These are phyloP conservation scores for Scortechinia acanthostroma DNA, from an alignment of 2,329 filamentous ascomycete genomes.

Conservation along the genomic window DNA sequence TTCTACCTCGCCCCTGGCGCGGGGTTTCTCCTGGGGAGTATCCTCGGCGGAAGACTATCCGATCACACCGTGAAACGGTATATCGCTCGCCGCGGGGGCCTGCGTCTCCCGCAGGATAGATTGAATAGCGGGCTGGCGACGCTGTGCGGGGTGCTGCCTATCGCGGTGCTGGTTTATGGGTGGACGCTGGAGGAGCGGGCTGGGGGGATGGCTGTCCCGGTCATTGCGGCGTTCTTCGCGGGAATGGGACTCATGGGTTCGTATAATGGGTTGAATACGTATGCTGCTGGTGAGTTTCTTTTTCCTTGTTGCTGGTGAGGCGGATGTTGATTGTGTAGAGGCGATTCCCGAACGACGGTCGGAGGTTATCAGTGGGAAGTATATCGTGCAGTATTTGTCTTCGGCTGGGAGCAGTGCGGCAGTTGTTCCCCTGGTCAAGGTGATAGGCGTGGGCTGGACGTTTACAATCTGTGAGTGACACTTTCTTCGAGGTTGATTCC, in stretches of 20 bases:
- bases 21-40: slow-evolving; percentile 63
- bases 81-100: slow-evolving; percentile 47
- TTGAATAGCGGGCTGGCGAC: slow-evolving; percentile 51
- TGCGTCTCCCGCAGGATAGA: slow-evolving; percentile 62
- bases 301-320: background rate
- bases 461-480: slow-evolving; percentile 5
- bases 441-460: slow-evolving; percentile 13
- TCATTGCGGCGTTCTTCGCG: slow-evolving; percentile 6
- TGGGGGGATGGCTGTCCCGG: slow-evolving; percentile 37
- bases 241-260: slow-evolving; percentile 6
- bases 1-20: slow-evolving; percentile 71
- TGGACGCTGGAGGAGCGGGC: slow-evolving; percentile 48
- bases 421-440: slow-evolving; percentile 15
- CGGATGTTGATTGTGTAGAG: slow-evolving; percentile 9
- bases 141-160: slow-evolving; percentile 47
- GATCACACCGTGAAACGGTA: slow-evolving; percentile 60
- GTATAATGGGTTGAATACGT: slow-evolving; percentile 8
- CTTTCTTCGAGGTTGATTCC: background rate
- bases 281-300: slow-evolving; percentile 4
- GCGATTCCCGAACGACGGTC: slow-evolving; percentile 11
- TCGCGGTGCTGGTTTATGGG: slow-evolving; percentile 61
- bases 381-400: slow-evolving; percentile 18
- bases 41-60: slow-evolving; percentile 67
- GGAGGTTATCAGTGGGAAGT: slow-evolving; percentile 18
- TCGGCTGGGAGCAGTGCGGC: slow-evolving; percentile 12